These are phyloP conservation scores for Mimosa bimucronata DNA, from an alignment of 306 rosid genomes.

Conservation along the genomic window DNA sequence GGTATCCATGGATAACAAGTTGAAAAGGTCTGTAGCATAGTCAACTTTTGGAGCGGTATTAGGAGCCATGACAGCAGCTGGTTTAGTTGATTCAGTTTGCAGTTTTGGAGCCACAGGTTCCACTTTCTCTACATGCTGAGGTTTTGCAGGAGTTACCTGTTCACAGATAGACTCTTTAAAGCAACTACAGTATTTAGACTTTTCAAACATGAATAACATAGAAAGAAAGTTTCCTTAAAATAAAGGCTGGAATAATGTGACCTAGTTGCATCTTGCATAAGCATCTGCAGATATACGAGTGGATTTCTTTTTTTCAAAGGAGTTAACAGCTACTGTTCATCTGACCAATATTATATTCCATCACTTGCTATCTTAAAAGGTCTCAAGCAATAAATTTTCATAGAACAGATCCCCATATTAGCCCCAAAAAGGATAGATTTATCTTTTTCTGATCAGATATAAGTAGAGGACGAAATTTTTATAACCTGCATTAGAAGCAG, in stretches of 20 bases:
- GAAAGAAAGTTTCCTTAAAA: not conserved
- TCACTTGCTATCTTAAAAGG: not conserved
- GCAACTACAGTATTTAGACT: constrained; percentile 1
- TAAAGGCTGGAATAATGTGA: not conserved
- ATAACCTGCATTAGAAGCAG: not conserved
- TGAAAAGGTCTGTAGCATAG: constrained; percentile 93
- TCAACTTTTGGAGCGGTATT: constrained; percentile 78
- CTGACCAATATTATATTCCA: constrained; percentile 7
- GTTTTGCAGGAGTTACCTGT: constrained; percentile 65
- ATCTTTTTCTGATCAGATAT: not conserved
- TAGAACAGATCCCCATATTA: not conserved
- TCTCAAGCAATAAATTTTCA: constrained; percentile 8
- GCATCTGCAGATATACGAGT: constrained; percentile 13
- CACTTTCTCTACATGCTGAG: constrained; percentile 65
- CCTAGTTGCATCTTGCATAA: constrained; percentile 19
- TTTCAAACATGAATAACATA: constrained; percentile 20
- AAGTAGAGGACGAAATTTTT: not conserved
- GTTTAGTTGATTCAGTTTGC: constrained; percentile 64
- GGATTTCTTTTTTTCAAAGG: not conserved
- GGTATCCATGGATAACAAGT: constrained; percentile 81
- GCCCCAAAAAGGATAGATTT: not conserved
- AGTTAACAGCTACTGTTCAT: constrained; percentile 8
- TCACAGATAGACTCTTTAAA: constrained; percentile 36
- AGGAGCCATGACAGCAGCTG: constrained; percentile 52
- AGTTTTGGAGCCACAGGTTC: constrained; percentile 54